Conservation (phyloP, 1,139 yeast species). For the Lodderomyces beijingensis region DNA sequence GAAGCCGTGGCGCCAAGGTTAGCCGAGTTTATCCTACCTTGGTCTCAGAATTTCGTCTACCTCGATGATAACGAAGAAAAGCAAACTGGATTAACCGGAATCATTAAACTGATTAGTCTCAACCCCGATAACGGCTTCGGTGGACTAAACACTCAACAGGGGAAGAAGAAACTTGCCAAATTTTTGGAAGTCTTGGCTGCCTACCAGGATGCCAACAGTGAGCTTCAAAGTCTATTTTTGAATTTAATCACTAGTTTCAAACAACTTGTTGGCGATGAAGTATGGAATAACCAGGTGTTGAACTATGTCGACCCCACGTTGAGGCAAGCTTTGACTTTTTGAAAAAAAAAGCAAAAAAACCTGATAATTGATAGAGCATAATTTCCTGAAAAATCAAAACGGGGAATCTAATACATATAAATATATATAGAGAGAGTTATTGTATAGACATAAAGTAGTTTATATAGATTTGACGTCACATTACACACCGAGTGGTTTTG, state of each 20-base stretch:
- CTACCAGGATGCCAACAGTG: conserved; percentile 50
- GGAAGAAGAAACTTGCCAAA: conserved; percentile 46
- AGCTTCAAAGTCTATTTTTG: conserved; percentile 40
- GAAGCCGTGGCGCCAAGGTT: conserved; percentile 53
- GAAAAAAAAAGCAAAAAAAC: neutral
- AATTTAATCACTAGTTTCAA: conserved; percentile 45
- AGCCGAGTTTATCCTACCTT: conserved; percentile 51
- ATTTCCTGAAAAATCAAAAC: neutral
- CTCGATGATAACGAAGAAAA: conserved; percentile 77
- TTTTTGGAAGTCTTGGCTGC: conserved; percentile 64
- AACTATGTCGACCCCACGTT: conserved; percentile 26
- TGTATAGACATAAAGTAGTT: neutral
- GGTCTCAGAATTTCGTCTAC: conserved; percentile 65
- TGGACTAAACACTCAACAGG: conserved; percentile 41
- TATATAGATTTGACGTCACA: too few relatives aligned
- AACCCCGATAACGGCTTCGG: conserved; percentile 65
- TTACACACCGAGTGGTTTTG: too few relatives aligned
- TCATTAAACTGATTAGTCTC: conserved; percentile 58
- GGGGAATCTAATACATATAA: neutral
- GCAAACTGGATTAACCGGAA: conserved; percentile 73
- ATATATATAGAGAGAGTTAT: neutral
- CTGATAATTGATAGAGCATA: neutral
- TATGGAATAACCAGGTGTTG: conserved; percentile 30
- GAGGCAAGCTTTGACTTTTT: conserved; percentile 4
- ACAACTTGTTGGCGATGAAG: conserved; percentile 43